Conservation (phyloP, 2,329 filamentous ascomycete species). For the Botrytis byssoidea region DNA sequence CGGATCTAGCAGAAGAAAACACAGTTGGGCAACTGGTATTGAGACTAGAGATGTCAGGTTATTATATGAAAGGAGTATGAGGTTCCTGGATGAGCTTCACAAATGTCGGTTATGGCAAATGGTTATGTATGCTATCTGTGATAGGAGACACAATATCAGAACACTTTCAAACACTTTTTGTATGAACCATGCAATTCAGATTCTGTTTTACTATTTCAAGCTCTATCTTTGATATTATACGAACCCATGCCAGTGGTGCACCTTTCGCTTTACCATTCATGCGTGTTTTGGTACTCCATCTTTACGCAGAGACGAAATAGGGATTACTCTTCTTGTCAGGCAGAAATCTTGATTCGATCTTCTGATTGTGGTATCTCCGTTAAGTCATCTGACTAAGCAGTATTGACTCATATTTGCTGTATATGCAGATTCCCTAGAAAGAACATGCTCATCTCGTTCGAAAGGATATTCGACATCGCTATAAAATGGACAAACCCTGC, state of each 20-base stretch:
- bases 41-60: conserved; percentile 68
- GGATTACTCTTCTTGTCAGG: neutral
- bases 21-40: conserved; percentile 67
- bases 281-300: neutral
- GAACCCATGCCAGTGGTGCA: neutral
- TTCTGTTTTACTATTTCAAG: neutral
- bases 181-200: neutral
- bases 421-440: neutral
- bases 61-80: conserved; percentile 49
- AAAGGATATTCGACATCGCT: neutral
- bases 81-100: neutral
- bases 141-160: neutral
- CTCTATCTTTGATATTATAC: neutral
- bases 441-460: neutral
- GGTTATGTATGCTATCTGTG: neutral
- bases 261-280: neutral
- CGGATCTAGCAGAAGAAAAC: conserved; percentile 50
- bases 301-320: neutral
- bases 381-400: neutral
- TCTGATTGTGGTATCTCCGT: neutral
- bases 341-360: neutral
- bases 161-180: neutral
- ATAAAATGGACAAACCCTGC: neutral
- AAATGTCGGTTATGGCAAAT: neutral
- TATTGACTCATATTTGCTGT: neutral